Percentiles rank a stretch among this genome's conserved stretches.
Evolutionary conservation across 441 rosid species (phyloP).

Genomic region (Biscutella laevigata): DNA sequence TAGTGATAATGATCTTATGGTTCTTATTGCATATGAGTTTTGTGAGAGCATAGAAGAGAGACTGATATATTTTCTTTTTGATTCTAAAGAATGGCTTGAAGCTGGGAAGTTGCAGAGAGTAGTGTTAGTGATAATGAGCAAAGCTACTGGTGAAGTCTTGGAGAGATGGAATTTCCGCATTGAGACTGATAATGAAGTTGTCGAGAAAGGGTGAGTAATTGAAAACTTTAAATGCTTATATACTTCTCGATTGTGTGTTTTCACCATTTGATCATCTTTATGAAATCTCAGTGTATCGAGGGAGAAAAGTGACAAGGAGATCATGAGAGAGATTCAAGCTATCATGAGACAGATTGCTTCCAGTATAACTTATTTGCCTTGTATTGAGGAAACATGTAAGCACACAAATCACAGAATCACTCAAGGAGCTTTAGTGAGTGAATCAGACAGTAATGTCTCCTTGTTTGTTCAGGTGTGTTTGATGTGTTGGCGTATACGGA

Average conservation of each 20-base stretch:
- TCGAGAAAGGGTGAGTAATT: slow-evolving; percentile 74
- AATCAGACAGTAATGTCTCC: no score
- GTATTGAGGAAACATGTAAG: neutral
- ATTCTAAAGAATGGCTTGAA: slow-evolving; percentile 60
- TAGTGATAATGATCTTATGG: slow-evolving; percentile 38
- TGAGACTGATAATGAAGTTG: slow-evolving; percentile 69
- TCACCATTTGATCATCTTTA: neutral
- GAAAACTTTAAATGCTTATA: no score
- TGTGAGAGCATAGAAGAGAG: neutral
- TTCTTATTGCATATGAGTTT: neutral
- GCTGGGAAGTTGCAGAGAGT: slow-evolving; percentile 81
- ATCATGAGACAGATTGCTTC: slow-evolving; percentile 42
- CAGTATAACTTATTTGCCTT: neutral
- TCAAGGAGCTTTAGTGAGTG: neutral
- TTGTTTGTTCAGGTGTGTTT: slow-evolving; percentile 56
- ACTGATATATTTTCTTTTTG: neutral
- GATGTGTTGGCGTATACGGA: slow-evolving; percentile 89
- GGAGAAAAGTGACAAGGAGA: slow-evolving; percentile 90
- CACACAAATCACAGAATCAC: neutral
- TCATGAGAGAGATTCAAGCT: slow-evolving; percentile 92
- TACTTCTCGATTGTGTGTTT: neutral
- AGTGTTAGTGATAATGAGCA: slow-evolving; percentile 81
- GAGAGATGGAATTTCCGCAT: slow-evolving; percentile 93
- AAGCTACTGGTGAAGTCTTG: slow-evolving; percentile 63
- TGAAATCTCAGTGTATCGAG: slow-evolving; percentile 47